Evolutionary conservation across 2,329 filamentous ascomycete genomes (phyloP), one percentile per base, ranked within the genome.

Genomic region (Penicillium sumatraense): DNA sequence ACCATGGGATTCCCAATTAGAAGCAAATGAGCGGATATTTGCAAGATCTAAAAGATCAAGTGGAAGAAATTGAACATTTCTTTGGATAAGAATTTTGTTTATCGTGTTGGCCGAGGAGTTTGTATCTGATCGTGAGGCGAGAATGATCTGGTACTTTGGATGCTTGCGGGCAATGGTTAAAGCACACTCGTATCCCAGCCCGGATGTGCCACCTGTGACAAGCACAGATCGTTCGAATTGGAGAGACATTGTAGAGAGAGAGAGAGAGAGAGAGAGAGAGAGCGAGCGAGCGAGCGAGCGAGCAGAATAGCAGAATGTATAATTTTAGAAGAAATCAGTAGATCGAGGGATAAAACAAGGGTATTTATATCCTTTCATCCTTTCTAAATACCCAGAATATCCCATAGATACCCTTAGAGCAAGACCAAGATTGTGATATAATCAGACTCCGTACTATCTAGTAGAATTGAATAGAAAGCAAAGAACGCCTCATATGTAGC

Each of bases 121-220:
- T 5, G 66, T 60, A 58, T 82, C 75, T 3, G 74, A 76, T 10
- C 80, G 74, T 0, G 78, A 78, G 21, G 75, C 67, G 27, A 82
- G 60, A n/a, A 81, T 62, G 48, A 82, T 64, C 5, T 72, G 70
- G 40, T 70, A 74, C 6, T 78, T 66, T 1, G 78, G 77, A 49
- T 74, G 68, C 49, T 72, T 58, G 20, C 67, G 68, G 20, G 79
- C 79, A 31, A 82, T 74, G 2, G 59, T 56, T 1, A 75, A 62
- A 2, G 80, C 74, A 18, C 70, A 66, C 8, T 80, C 59, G 52
- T 77, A 81, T 2, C 80, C 80, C 0, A 82, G 63, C 10, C 73
- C 74, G 9, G 59, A 49, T 1, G 79, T 81, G 5, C 80, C 80
- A 14, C 80, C 80, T 1, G 79, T 82, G 27, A 81, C 53, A n/a